Conservation (phyloP, 768 basidiomycete species). For the Boletus sensibilis region DNA sequence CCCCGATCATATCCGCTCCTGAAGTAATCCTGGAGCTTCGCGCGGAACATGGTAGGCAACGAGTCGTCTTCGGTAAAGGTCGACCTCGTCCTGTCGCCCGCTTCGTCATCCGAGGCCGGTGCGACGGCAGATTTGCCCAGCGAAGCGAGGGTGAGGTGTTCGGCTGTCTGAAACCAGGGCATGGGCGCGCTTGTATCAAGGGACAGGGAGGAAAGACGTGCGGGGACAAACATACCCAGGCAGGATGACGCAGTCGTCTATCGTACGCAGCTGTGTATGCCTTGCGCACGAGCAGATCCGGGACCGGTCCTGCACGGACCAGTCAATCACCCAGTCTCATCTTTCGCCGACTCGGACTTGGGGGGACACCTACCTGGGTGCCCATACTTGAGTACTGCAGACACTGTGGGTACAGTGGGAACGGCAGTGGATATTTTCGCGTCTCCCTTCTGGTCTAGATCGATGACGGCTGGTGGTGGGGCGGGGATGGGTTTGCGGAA, state of each 20-base stretch:
- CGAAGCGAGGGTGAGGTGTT: conserved; percentile 83
- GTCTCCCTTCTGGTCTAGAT: conserved; percentile 45
- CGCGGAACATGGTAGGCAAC: conserved; percentile 75
- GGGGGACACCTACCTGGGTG: conserved; percentile 20
- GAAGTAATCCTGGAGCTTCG: conserved; percentile 86
- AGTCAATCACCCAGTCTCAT: neutral
- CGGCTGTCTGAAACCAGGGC: conserved; percentile 68
- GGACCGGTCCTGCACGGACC: conserved; percentile 66
- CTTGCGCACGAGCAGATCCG: conserved; percentile 73
- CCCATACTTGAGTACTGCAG: conserved; percentile 51
- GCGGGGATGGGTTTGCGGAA: conserved; percentile 27
- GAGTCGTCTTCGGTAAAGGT: conserved; percentile 81
- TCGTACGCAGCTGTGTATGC: conserved; percentile 93
- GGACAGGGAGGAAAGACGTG: too few relatives aligned
- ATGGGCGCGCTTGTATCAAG: neutral
- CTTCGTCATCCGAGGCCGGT: conserved; percentile 36
- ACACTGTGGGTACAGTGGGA: conserved; percentile 11
- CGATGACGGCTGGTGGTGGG: conserved; percentile 38
- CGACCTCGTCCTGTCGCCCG: conserved; percentile 72
- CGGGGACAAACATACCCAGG: conserved; percentile 65
- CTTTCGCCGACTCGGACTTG: neutral
- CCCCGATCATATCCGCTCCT: conserved; percentile 93
- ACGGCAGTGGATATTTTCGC: conserved; percentile 41
- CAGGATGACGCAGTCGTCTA: conserved; percentile 82
- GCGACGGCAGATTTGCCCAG: conserved; percentile 50